These are phyloP conservation scores for Discostella stelligeroides DNA, from an alignment of 108 stramenopile species.

Conservation along the genomic window DNA sequence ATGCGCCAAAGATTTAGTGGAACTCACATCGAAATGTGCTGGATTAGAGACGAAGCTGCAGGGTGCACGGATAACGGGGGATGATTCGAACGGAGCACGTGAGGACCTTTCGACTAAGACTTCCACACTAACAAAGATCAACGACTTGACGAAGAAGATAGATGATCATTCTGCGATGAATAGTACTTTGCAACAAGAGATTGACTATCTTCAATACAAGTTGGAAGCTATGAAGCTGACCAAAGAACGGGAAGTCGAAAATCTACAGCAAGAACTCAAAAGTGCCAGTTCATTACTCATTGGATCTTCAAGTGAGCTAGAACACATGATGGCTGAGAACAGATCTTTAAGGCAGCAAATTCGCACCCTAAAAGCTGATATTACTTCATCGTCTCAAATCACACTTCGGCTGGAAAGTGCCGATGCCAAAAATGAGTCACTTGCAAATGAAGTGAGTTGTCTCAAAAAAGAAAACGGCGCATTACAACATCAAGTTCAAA, in stretches of 20 bases:
- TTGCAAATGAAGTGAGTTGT: not conserved
- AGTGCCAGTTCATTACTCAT: constrained; percentile 9
- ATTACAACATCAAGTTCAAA: not conserved
- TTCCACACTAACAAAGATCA: not conserved
- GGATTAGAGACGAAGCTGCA: no score
- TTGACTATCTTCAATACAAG: not conserved
- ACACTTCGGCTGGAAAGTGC: not conserved
- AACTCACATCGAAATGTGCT: no score
- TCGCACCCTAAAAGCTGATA: not conserved
- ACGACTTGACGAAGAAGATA: not conserved
- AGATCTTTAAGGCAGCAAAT: not conserved
- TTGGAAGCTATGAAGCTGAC: not conserved
- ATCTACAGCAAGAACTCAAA: not conserved
- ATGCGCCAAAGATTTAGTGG: no score
- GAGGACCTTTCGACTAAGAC: not conserved
- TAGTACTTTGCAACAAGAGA: not conserved
- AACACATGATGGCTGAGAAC: not conserved
- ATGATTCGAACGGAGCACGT: no score
- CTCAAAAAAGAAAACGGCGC: not conserved
- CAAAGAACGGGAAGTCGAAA: not conserved
- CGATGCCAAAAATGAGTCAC: not conserved
- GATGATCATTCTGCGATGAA: not conserved
- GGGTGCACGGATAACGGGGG: no score
- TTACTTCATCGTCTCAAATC: not conserved
- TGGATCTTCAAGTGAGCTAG: not conserved